Evolutionary conservation across 2,329 filamentous ascomycete genomes (phyloP), one percentile per base, ranked within the genome.

Genomic region (Fusarium oligoseptatum): DNA sequence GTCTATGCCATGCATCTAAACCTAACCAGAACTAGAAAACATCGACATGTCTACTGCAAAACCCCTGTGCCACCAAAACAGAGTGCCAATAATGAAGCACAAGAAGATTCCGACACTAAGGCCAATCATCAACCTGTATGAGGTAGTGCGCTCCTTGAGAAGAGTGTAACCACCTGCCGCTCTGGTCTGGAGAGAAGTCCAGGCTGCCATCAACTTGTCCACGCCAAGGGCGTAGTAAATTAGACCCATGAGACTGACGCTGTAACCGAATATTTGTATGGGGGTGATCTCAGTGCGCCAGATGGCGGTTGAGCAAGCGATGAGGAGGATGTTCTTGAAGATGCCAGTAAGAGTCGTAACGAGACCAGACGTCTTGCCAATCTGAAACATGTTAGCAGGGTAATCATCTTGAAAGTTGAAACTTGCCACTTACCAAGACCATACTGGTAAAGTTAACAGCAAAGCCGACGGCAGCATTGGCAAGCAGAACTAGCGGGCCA

Each of bases 401-500:
- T 2, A 27, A 55, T 22, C n/a, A 7, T 8, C 4, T 14, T 6
- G 9, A 8, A 7, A 1, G 0, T 5, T 15, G 10, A 2, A 29
- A 32, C 1, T 1, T n/a, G 20, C 2, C 1, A 24, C 24, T 24
- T 24, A 27, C 24, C 24, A 70, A 56, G 5, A 70, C 66, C 68
- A 70, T 70, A 22, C 68, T 70, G 10, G 68, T 69, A 48, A 70
- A 70, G 43, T 58, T 70, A 0, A 70, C 15, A 0, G 55, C 36
- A 2, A 70, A 70, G 3, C 66, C 68, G n/a, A 70, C 60, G 0
- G 60, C 68, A n/a, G 68, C 68, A 10, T 70, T 70, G 12, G 68
- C 22, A 20, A 70, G 58, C 1, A 70, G 12, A n/a, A 45, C 27
- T 0, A 36, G 0, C 60, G 66, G 14, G 29, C 68, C 11, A n/a